phyloP scores from a whole-genome alignment of 106 monocot species.

The Platanthera guangdongensis region DNA sequence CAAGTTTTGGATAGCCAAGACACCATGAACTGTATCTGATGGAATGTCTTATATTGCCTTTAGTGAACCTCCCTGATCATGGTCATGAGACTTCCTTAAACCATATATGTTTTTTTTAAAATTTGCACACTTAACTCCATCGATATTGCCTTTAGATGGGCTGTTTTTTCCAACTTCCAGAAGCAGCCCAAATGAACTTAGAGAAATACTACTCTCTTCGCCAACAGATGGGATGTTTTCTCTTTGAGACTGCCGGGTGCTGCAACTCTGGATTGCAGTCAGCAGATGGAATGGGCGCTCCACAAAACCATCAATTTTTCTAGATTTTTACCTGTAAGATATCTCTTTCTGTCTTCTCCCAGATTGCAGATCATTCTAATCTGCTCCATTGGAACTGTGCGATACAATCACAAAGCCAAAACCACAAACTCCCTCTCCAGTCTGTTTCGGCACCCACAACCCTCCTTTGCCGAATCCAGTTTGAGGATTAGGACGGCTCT shows the following conservation, averaged over 20 bases:
- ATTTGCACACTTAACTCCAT: too few relatives aligned
- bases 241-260: neutral
- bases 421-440: constrained; percentile 13
- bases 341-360: constrained; percentile 9
- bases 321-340: constrained; percentile 1
- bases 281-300: constrained; percentile 25
- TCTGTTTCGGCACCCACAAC: constrained; percentile 18
- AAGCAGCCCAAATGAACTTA: too few relatives aligned
- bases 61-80: too few relatives aligned
- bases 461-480: constrained; percentile 13
- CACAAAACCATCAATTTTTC: constrained; percentile 8
- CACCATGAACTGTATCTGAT: too few relatives aligned
- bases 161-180: too few relatives aligned
- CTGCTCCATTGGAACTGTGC: neutral
- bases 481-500: constrained; percentile 22
- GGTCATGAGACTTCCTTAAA: too few relatives aligned
- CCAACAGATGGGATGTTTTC: constrained; percentile 24
- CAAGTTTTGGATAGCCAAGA: too few relatives aligned
- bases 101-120: too few relatives aligned
- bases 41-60: too few relatives aligned
- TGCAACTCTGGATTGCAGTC: constrained; percentile 15
- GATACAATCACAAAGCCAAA: neutral
- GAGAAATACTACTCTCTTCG: constrained; percentile 21
- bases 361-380: constrained; percentile 6
- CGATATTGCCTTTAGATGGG: too few relatives aligned